Conservation (phyloP, 345 rosid genomes). For the Linum tenue region DNA sequence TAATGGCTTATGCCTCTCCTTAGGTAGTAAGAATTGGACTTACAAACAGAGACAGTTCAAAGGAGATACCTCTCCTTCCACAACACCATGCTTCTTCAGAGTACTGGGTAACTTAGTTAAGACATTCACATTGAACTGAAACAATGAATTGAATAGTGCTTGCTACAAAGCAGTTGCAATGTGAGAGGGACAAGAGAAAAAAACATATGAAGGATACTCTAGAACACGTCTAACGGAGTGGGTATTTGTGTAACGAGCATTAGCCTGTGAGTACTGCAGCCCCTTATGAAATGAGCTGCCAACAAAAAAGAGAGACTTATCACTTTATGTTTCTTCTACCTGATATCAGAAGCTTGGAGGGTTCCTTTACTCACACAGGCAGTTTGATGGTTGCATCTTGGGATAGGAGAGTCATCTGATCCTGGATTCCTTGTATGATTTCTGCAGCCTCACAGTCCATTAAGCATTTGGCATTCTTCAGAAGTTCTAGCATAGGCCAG, state of each 20-base stretch:
- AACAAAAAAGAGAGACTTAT: conserved; percentile 17
- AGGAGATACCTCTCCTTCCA: conserved; percentile 66
- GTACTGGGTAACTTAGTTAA: conserved; percentile 44
- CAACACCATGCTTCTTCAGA: conserved; percentile 45
- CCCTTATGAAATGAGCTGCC: conserved; percentile 68
- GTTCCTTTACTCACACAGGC: conserved; percentile 48
- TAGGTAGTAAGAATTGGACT: conserved; percentile 3
- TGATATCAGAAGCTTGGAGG: conserved; percentile 1
- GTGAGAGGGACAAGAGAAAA: conserved; percentile 1
- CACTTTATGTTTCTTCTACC: conserved; percentile 7
- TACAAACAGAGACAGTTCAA: conserved; percentile 4
- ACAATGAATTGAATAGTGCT: conserved; percentile 7
- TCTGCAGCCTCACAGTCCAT: conserved; percentile 84
- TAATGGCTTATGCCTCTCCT: conserved; percentile 6
- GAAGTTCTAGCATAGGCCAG: conserved; percentile 46
- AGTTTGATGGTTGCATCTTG: conserved; percentile 70
- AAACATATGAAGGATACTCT: conserved; percentile 58
- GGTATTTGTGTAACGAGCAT: conserved; percentile 43
- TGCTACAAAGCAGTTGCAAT: conserved; percentile 1
- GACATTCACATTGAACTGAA: conserved; percentile 15
- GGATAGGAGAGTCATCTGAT: conserved; percentile 60
- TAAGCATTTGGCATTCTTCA: conserved; percentile 57
- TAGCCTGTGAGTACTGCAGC: conserved; percentile 43
- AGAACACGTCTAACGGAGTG: conserved; percentile 54
- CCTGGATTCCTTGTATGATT: conserved; percentile 65